Conservation (phyloP, 345 rosid species). For the Populus davidiana region DNA sequence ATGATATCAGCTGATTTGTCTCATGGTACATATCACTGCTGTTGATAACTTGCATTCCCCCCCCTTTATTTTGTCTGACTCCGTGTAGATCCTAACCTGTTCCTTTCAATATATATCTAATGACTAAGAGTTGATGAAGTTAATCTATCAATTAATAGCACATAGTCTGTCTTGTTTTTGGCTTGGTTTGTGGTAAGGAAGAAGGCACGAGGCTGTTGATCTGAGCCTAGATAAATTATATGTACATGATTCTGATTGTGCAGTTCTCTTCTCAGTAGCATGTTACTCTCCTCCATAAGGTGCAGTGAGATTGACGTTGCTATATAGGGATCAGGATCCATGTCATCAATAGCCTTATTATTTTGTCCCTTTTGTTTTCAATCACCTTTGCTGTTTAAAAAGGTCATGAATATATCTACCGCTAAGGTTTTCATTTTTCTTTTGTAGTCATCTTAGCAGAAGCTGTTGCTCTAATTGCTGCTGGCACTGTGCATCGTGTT, state of each 20-base stretch:
- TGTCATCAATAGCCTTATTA: not conserved
- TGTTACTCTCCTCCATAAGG: not conserved
- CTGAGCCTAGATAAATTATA: no score
- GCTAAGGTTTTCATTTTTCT: not conserved
- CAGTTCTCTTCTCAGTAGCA: not conserved
- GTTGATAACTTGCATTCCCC: not conserved
- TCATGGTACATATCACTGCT: no score
- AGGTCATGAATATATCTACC: not conserved
- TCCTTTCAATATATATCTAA: not conserved
- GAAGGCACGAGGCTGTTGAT: no score
- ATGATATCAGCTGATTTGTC: not conserved
- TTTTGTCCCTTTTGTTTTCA: not conserved
- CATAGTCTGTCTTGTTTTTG: no score
- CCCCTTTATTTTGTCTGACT: not conserved
- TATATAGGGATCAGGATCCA: not conserved
- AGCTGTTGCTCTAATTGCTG: constrained; percentile 62
- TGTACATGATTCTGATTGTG: no score
- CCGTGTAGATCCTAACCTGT: not conserved
- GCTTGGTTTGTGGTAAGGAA: not conserved
- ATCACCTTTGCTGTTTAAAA: not conserved
- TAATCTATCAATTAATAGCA: not conserved
- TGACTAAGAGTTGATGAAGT: no score
- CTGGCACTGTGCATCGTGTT: constrained; percentile 74
- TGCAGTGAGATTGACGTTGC: not conserved
- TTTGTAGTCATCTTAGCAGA: constrained; percentile 67